Conservation (phyloP, 2,329 filamentous ascomycete species). For the Penicillium decumbens region DNA sequence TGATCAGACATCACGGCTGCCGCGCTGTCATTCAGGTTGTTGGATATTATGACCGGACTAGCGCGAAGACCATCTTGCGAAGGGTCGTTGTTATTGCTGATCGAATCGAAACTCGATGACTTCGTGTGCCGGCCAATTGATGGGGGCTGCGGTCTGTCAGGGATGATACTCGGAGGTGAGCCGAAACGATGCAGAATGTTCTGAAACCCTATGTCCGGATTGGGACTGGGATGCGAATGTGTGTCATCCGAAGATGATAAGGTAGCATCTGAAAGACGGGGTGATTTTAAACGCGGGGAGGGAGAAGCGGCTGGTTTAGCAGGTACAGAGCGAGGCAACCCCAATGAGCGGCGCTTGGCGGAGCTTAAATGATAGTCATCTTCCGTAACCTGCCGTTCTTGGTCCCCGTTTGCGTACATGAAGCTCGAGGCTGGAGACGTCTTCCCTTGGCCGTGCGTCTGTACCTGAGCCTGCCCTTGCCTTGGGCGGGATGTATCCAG, state of each 20-base stretch:
- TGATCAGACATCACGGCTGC: slow-evolving; percentile 24
- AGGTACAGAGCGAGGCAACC: slow-evolving; percentile 26
- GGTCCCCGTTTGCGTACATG: slow-evolving; percentile 37
- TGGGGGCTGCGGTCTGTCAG: slow-evolving; percentile 13
- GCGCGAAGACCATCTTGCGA: slow-evolving; percentile 25
- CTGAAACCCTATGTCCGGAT: slow-evolving; percentile 22
- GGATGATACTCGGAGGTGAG: slow-evolving; percentile 19
- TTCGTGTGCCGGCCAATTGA: slow-evolving; percentile 28
- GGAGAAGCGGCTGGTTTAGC: slow-evolving; percentile 21
- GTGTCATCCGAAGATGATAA: slow-evolving; percentile 24
- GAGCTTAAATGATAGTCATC: slow-evolving; percentile 17
- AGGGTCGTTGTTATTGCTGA: slow-evolving; percentile 11
- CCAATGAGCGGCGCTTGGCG: slow-evolving; percentile 30
- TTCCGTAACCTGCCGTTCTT: slow-evolving; percentile 27
- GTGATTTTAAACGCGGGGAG: slow-evolving; percentile 32
- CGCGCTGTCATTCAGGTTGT: slow-evolving; percentile 18
- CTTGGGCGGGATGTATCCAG: slow-evolving; percentile 26
- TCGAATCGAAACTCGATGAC: slow-evolving; percentile 34
- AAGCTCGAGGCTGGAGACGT: slow-evolving; percentile 30
- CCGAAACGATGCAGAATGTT: slow-evolving; percentile 17
- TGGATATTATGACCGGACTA: slow-evolving; percentile 31
- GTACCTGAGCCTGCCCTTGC: slow-evolving; percentile 1
- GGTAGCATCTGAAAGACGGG: slow-evolving; percentile 26
- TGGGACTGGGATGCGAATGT: slow-evolving; percentile 16
- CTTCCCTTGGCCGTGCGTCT: slow-evolving; percentile 12